Conservation (phyloP, 176 grass and related monocot genomes). For the Raddia guianensis region DNA sequence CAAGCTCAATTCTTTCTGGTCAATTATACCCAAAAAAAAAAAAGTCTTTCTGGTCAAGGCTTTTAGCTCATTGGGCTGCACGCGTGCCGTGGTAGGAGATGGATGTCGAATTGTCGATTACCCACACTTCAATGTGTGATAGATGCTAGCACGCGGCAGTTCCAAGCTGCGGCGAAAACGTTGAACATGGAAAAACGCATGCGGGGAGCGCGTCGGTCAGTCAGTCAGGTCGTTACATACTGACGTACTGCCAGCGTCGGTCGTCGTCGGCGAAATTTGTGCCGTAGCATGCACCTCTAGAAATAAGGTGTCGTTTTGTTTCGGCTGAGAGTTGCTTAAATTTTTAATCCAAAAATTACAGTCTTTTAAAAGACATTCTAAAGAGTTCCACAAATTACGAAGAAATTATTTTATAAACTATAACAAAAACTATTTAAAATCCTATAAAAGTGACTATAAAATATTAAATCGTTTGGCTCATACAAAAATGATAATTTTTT, state of each 20-base stretch:
- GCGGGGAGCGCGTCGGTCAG: background rate
- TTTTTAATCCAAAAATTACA: too few species aligned
- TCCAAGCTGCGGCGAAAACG: constrained; percentile 21
- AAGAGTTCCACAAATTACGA: too few species aligned
- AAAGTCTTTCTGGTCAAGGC: constrained; percentile 1
- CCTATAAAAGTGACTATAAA: too few species aligned
- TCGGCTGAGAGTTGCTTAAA: too few species aligned
- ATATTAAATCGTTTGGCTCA: too few species aligned
- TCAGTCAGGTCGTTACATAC: background rate
- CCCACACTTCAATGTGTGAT: constrained; percentile 1
- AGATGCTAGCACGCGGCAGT: background rate
- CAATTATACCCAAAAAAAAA: background rate
- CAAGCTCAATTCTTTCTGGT: background rate
- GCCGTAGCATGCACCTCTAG: too few species aligned
- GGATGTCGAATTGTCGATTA: background rate
- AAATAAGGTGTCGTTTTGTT: too few species aligned
- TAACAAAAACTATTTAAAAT: too few species aligned
- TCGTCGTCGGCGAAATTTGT: too few species aligned
- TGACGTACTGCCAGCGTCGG: background rate
- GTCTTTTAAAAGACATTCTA: too few species aligned
- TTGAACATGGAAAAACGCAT: constrained; percentile 28
- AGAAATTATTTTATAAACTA: too few species aligned
- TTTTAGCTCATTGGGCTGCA: background rate
- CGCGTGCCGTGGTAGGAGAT: background rate
- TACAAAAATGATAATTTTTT: too few species aligned